Conservation (phyloP, 257 asterid species). For the Solanum pinnatisectum region DNA sequence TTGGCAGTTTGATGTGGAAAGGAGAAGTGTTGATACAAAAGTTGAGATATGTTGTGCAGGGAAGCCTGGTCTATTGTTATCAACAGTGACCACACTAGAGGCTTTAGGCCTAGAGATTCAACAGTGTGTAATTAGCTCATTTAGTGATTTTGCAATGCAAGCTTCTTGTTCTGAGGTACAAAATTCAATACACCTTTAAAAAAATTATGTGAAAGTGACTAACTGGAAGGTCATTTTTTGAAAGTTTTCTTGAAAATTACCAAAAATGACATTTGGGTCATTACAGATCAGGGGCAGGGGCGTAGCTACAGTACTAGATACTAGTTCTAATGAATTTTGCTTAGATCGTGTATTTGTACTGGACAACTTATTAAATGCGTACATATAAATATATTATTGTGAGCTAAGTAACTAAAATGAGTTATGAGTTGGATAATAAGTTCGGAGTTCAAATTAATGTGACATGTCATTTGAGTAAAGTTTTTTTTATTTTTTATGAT, state of each 20-base stretch:
- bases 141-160: constrained; percentile 54
- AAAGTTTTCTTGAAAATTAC: too few relatives aligned
- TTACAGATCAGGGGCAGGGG: too few relatives aligned
- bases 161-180: constrained; percentile 58
- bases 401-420: not conserved
- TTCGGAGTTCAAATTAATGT: not conserved
- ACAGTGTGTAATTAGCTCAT: constrained; percentile 73
- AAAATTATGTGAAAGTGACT: not conserved
- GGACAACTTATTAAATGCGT: not conserved
- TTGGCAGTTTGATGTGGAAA: constrained; percentile 63
- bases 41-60: constrained; percentile 49
- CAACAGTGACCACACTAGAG: constrained; percentile 65
- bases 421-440: not conserved
- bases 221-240: too few relatives aligned
- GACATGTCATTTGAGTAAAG: not conserved
- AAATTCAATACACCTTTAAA: not conserved
- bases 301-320: not conserved
- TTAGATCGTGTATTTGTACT: not conserved
- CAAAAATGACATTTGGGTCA: too few relatives aligned
- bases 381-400: not conserved
- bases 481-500: not conserved
- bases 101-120: constrained; percentile 66
- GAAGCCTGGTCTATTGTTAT: constrained; percentile 58
- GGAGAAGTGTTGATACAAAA: constrained; percentile 35
- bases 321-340: not conserved